Evolutionary conservation across 1,284 basidiomycete species (phyloP).

Genomic region (Gomphus bonarii): DNA sequence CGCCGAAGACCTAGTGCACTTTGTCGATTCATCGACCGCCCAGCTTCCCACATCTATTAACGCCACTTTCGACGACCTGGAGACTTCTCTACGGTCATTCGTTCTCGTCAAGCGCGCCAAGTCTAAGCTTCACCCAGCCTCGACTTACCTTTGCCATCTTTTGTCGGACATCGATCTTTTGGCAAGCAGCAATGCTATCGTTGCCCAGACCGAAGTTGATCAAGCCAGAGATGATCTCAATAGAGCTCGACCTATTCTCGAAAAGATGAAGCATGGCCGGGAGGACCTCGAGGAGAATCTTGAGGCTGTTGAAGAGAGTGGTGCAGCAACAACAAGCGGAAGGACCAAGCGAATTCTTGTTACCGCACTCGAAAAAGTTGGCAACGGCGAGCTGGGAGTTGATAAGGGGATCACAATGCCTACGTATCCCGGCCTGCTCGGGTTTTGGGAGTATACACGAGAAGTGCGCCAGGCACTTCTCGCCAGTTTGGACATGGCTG

Average conservation of each 20-base stretch:
- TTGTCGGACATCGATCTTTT: slow-evolving; percentile 86
- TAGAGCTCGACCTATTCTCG: slow-evolving; percentile 71
- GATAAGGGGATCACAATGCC: slow-evolving; percentile 51
- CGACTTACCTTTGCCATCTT: slow-evolving; percentile 86
- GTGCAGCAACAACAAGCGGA: slow-evolving; percentile 44
- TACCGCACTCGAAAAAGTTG: slow-evolving; percentile 72
- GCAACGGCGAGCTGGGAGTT: slow-evolving; percentile 61
- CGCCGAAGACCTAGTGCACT: slow-evolving; percentile 91
- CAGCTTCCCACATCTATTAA: slow-evolving; percentile 54
- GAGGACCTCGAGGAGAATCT: slow-evolving; percentile 73
- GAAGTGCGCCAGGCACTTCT: slow-evolving; percentile 80
- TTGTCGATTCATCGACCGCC: slow-evolving; percentile 84
- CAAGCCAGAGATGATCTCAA: slow-evolving; percentile 66
- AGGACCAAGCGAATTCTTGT: slow-evolving; percentile 53
- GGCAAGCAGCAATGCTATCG: slow-evolving; percentile 76
- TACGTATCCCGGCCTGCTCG: slow-evolving; percentile 78
- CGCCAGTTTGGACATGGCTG: slow-evolving; percentile 73
- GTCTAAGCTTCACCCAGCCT: slow-evolving; percentile 93
- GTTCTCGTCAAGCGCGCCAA: slow-evolving; percentile 92
- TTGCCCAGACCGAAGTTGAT: slow-evolving; percentile 75
- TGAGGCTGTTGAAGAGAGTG: slow-evolving; percentile 73
- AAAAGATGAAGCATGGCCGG: slow-evolving; percentile 72
- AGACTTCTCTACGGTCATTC: slow-evolving; percentile 89
- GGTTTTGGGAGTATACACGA: slow-evolving; percentile 82
- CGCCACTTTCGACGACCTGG: slow-evolving; percentile 77